Evolutionary conservation across 139 green algal genomes (phyloP), one percentile per base, ranked within the genome.

Genomic region (Chlorella ohadii): DNA sequence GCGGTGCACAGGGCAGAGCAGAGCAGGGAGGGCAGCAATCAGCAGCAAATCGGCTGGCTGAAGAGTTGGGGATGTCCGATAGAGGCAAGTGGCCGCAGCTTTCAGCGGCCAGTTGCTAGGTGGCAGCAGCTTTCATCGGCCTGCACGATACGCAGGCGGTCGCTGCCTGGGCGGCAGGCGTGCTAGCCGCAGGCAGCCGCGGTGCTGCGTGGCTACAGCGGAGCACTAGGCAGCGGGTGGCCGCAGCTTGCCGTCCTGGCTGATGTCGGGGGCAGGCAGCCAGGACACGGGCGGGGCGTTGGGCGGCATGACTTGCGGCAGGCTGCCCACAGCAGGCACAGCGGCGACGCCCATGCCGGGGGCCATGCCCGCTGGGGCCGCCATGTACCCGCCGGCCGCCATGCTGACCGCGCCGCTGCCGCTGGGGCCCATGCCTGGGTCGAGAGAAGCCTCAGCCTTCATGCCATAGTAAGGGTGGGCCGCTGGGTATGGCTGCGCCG

Each of bases 201-300:
- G 12, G 12, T 22, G 51, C 15, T 19, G 12, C 51, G 51, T 13
- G 15, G 11, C 51, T 59, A 13, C 51, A 59, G 9, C 12, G 2
- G 51, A 9, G 51, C 51, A 22, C 20, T 63, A 83, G 44, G 85
- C 85, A 13, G 85, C 85, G 34, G 85, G 85, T 20, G 85, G 85
- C 3, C 85, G 72, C 72, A 89, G 75, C 74, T 89, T 89, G 23
- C 84, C 59, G 65, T 89, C 85, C 59, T 89, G 68, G 51, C 66
- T 72, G 17, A 84, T 39, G 63, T 89, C 75, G 28, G 85, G 68
- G 23, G 85, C 80, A 27, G 85, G 85, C 72, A 89, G 72, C 85
- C 85, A 89, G 33, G 70, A 27, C 17, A 72, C 27, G 55, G 71
- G 33, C 27, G 70, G 72, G n/a, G 81, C 81, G 6, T 78, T 68